Conservation (phyloP, 164 flowering plant genomes). For the Platanus orientalis region DNA sequence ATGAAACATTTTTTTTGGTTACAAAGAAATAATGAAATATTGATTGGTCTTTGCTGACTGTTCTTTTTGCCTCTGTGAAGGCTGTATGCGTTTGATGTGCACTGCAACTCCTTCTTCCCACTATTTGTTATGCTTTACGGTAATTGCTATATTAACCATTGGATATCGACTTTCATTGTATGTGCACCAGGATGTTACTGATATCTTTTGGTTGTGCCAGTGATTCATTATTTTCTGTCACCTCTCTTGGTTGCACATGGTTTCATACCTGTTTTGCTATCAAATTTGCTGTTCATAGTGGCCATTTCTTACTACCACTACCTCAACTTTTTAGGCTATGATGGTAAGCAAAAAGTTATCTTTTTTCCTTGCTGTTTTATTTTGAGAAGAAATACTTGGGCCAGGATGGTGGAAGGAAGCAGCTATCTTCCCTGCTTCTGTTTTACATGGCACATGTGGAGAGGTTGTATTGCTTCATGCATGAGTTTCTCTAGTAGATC, state of each 20-base stretch:
- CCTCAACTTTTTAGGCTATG: constrained; percentile 96
- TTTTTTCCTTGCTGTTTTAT: background rate
- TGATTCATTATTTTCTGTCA: constrained; percentile 84
- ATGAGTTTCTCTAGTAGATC: background rate
- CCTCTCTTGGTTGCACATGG: constrained; percentile 94
- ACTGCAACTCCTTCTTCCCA: constrained; percentile 99
- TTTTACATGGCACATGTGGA: background rate
- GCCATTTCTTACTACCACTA: constrained; percentile 90
- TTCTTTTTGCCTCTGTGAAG: constrained; percentile 33
- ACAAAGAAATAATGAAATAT: too few species aligned
- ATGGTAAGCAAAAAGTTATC: constrained; percentile 54
- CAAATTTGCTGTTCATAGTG: constrained; percentile 94
- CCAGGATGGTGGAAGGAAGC: background rate
- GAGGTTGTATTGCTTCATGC: background rate
- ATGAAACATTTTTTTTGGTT: too few species aligned
- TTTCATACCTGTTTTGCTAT: constrained; percentile 73
- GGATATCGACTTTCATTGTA: background rate
- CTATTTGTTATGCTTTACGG: constrained; percentile 92
- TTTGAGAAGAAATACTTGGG: background rate
- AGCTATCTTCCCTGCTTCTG: background rate
- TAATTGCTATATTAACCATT: constrained; percentile 23
- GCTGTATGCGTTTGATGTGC: constrained; percentile 99
- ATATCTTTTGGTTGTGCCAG: constrained; percentile 43
- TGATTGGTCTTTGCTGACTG: background rate
- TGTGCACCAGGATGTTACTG: constrained; percentile 7